Base-by-base conservation (phyloP, 1,284 basidiomycete species). In the Leccinum insigne region DNA sequence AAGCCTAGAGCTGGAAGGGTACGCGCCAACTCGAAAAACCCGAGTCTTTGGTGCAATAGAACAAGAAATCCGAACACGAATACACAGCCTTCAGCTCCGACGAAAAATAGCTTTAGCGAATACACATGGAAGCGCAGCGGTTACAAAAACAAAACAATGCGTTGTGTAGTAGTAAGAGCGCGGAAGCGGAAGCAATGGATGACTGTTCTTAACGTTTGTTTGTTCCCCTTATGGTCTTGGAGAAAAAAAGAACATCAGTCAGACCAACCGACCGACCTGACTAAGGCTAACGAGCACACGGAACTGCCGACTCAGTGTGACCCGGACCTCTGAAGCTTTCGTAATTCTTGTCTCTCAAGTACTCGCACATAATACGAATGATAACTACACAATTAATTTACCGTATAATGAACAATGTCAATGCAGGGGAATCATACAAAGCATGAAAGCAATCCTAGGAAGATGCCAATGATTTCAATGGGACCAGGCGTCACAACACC, bases 401-500 rank as follows among this genome's bases (percentile, higher is more conserved):
- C 49, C 49, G 18, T 52, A 52, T 52, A 52, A 52, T 21, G 49
- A 52, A 23, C 4, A 52, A 13, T 52, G 4, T 23, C 18, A 18
- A 52, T 42, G 59, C 68, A 70, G 18, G 68, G 32, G 40, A 61
- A 68, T 52, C 18, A 23, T 56, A 35, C 29, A 68, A 56, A 56
- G 38, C 26, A 16, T n/a, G 57, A 60, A 59, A 40, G 32, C 18
- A 26, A 29, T 62, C 23, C 9, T 16, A 49, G 38, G 38, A n/a
- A 26, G 40, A 60, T 60, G 35, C 26, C 67, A 62, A 69, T 16
- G 54, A 61, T 69, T 69, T 63, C 42, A 65, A 70, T 60, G 64
- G 8, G 44, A 26, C 11, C 21, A 5, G 21, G 10, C 21, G 38
- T 76, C 67, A 88, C 60, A 89, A 71, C 14, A 82, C 78, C 60